Evolutionary conservation across 2,329 filamentous ascomycete species (phyloP), one percentile per base, ranked within the genome.

Genomic region (Plenodomus lindquistii): DNA sequence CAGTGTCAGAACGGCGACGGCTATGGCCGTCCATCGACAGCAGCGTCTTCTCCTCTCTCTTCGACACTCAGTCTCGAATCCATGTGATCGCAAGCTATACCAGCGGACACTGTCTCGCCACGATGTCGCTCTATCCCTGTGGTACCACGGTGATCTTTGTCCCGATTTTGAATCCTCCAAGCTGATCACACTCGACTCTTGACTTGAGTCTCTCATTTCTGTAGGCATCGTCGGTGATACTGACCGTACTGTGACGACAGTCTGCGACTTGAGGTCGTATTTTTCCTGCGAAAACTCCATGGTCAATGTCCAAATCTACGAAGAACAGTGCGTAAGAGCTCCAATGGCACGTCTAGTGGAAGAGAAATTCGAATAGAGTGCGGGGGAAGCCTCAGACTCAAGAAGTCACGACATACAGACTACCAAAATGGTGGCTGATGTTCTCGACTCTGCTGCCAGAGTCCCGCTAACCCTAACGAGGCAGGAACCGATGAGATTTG

Each of bases 101-200:
- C 50, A 44, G 13, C 37, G 42, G 1, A 47, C 4, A 16, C 46
- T 42, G 16, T 37, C 34, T 7, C 34, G 27, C 41, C 57, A 55
- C 11, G 36, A 43, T 10, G 20, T 42, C n/a, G 46, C 40, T 34
- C 46, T 15, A 13, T 37, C 34, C 10, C 34, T 41, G 9, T 40
- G 40, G 40, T 56, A 50, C 49, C 51, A 55, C 22, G 40, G 41
- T 20, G 46, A 39, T 24, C 35, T 44, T 10, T n/a, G 48, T 19
- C 22, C 38, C 35, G 21, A 17, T 10, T 39, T 37, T 19, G 29
- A 31, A 15, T 52, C 47, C 15, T 51, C 51, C 10, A 42, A 43
- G 40, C 21, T 44, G 3, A 46, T 29, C 1, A 40, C 31, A 36
- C 44, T 54, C 2, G 52, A 55, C 1, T n/a, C 9, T 16, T 46